phyloP scores from a whole-genome alignment of 2,329 filamentous ascomycete species.

The Botrytis fragariae region DNA sequence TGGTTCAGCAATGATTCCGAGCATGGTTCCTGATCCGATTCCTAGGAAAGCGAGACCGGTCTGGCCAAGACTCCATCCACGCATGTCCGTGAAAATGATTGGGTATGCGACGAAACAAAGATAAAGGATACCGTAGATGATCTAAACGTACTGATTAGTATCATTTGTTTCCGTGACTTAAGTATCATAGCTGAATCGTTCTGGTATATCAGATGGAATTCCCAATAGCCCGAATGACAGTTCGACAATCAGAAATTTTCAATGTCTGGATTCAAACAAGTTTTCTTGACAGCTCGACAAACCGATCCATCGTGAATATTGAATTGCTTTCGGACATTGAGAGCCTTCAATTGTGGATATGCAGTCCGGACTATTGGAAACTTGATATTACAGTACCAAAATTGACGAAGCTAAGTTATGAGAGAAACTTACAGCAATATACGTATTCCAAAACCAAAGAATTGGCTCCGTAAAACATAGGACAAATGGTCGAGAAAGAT shows the following conservation, averaged over 20 bases:
- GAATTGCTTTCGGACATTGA: not conserved
- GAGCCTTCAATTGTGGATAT: not conserved
- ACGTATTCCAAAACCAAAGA: constrained; percentile 66
- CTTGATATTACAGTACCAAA: not conserved
- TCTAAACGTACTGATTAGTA: constrained; percentile 28
- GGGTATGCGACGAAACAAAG: constrained; percentile 90
- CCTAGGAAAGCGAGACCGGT: constrained; percentile 78
- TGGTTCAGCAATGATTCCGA: constrained; percentile 64
- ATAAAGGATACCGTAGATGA: constrained; percentile 84
- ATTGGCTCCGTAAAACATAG: constrained; percentile 82
- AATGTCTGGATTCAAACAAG: not conserved
- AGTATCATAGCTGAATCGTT: not conserved
- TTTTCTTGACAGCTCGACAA: not conserved
- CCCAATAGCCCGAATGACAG: not conserved
- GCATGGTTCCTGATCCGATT: constrained; percentile 60
- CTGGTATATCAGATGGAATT: not conserved
- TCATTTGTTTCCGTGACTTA: not conserved
- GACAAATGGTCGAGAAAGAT: constrained; percentile 73
- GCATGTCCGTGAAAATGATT: constrained; percentile 69
- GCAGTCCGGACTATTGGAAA: not conserved
- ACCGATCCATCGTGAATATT: not conserved
- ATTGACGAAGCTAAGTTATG: not conserved
- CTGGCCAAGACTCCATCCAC: constrained; percentile 73
- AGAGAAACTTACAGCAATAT: constrained; percentile 52
- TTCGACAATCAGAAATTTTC: not conserved